Evolutionary conservation across 345 rosid genomes (phyloP), one percentile per base, ranked within the genome.

Genomic region (Rhodamnia argentea): DNA sequence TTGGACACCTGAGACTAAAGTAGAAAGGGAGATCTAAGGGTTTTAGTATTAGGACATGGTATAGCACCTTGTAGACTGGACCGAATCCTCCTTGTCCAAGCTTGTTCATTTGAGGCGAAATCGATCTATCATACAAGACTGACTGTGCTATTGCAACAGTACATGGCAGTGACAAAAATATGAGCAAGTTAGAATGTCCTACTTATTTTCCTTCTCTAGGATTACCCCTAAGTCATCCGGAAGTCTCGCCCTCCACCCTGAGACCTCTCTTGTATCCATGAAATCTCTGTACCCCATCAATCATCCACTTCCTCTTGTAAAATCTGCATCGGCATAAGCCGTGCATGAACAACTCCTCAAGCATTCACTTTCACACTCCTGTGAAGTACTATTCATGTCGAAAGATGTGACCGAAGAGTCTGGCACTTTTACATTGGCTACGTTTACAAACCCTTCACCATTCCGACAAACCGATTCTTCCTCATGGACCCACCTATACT

Each of bases 401-500:
- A 75, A 37, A 58, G 52, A 56, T 51, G 52, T 47, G 15, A 53
- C 52, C 4, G 83, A 62, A 26, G 82, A 24, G 56, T 86, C 91
- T 10, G 91, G 91, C 62, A 88, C 26, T 85, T 90, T 89, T 27
- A 89, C 40, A 7, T 76, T 82, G 1, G 42, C 55, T 24, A 85
- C 50, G 81, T 82, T 85, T 56, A 78, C 22, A 27, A 90, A 88
- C 26, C 90, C 86, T 58, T 90, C 88, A 52, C 42, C 81, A 23
- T 82, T 26, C 7, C 13, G 15, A 23, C 86, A 88, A 13, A 26
- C 51, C 11, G 44, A n/a, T 23, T 83, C 83, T 90, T 88, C 86
- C 87, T 87, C 7, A 87, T 85, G 74, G 91, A 91, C 10, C 92
- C 91, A 32, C 52, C 92, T 4, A 90, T 58, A 32, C 86, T 84